Base-by-base conservation (phyloP, 2,329 filamentous ascomycete species). In the Orbilia ellipsospora region DNA sequence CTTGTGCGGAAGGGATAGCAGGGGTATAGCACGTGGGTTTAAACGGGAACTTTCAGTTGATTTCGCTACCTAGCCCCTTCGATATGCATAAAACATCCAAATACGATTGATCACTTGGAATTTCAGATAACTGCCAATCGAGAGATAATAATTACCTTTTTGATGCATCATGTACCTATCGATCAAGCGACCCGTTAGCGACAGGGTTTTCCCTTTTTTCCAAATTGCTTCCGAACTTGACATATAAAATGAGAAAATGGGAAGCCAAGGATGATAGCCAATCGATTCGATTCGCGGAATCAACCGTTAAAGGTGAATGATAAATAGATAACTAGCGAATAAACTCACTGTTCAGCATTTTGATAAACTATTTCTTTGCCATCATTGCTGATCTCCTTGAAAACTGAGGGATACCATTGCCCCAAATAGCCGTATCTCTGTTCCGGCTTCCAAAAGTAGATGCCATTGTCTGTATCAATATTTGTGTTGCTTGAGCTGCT, bases 391-490 rank as follows among this genome's bases (percentile, higher is more conserved):
- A 83, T 82, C 62, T 84, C 83, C 44, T 68, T 82, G 78, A 89
- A 90, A 1, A 84, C 81, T 16, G 82, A 84, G 60, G 82, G 79
- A 79, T 87, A 88, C 88, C 88, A 90, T 81, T 91, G 88, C 0
- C 86, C 88, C n/a, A 90, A 83, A 81, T 85, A 89, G 48, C 87
- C 88, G 36, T 85, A 80, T 0, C 81, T 77, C 68, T 87, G 84
- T 13, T 83, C 83, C 54, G 85, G 84, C 26, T 82, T 81, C 84
- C 84, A 87, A 79, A 87, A 87, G 80, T 83, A 87, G 48, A 79
- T 55, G 20, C 78, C 75, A 20, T 67, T 56, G 28, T 70, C 70
- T 45, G 66, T 64, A 45, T 61, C 44, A 57, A 74, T 57, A 55
- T 55, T 23, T 59, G 57, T 54, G 64, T 69, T 75, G 72, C 55